Conservation (phyloP, 345 rosid species). For the Eucalyptus tenuipes region DNA sequence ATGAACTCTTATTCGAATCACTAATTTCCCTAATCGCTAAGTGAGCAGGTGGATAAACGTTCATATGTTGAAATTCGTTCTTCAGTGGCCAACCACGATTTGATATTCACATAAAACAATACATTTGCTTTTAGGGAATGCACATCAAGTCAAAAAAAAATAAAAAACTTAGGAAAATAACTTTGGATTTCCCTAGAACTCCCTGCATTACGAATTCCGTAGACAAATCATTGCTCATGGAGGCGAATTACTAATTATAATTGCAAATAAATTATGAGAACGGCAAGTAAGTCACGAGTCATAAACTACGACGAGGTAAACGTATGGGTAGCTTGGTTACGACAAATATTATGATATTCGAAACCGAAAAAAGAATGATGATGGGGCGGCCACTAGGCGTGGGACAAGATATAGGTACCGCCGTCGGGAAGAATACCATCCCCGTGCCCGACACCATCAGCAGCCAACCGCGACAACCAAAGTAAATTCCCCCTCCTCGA, state of each 20-base stretch:
- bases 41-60: not conserved
- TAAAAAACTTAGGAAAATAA: too few species aligned
- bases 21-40: not conserved
- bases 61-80: rapidly evolving
- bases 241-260: not conserved
- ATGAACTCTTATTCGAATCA: rapidly evolving
- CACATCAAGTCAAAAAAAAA: too few species aligned
- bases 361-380: not conserved
- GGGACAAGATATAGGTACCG: not conserved
- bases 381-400: not conserved
- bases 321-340: not conserved
- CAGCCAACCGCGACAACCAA: not conserved
- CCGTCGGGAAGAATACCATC: not conserved
- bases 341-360: not conserved
- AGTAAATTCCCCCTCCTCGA: not conserved
- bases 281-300: not conserved
- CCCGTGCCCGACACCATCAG: not conserved
- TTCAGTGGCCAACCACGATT: rapidly evolving
- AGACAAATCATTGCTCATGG: not conserved
- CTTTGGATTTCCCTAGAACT: not conserved
- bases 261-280: not conserved
- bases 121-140: too few species aligned
- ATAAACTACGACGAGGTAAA: not conserved
- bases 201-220: not conserved
- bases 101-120: too few species aligned